Percentiles rank a stretch among this genome's conserved stretches.
phyloP scores from a whole-genome alignment of 441 rosid genomes.

The Aleurites moluccanus region DNA sequence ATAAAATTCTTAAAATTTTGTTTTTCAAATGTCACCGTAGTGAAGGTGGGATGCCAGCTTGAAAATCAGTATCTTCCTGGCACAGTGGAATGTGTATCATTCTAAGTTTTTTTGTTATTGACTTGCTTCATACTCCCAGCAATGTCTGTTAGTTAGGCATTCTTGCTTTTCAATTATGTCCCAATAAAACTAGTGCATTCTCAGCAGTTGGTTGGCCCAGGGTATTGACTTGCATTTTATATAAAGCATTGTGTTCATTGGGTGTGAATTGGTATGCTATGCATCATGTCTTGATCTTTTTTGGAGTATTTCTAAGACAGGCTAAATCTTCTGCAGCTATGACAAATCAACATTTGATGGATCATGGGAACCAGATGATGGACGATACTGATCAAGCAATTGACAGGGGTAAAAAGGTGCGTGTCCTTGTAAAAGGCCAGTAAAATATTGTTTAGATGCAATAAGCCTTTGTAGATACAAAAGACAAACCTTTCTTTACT shows the following conservation, averaged over 20 bases:
- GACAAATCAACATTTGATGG: constrained; percentile 83
- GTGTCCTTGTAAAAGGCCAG: background rate
- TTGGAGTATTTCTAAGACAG: constrained; percentile 21
- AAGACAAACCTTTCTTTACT: background rate
- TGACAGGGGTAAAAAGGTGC: constrained; percentile 87
- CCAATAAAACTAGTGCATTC: background rate
- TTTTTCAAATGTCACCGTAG: background rate
- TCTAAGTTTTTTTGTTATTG: background rate
- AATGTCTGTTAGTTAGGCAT: background rate
- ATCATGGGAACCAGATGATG: constrained; percentile 82
- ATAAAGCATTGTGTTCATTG: constrained; percentile 1
- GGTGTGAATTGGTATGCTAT: background rate
- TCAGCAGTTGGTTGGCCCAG: background rate
- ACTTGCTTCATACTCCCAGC: background rate
- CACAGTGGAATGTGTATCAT: background rate
- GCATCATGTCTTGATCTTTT: background rate
- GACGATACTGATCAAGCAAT: constrained; percentile 95
- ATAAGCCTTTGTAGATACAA: background rate
- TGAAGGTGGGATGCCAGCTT: background rate
- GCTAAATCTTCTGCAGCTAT: constrained; percentile 54
- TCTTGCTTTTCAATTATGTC: background rate
- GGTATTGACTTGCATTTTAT: background rate
- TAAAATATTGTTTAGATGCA: background rate
- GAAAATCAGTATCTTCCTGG: background rate
- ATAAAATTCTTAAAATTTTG: background rate